phyloP scores from a whole-genome alignment of 1,284 basidiomycete genomes.

The Fomitopsis pinicola region DNA sequence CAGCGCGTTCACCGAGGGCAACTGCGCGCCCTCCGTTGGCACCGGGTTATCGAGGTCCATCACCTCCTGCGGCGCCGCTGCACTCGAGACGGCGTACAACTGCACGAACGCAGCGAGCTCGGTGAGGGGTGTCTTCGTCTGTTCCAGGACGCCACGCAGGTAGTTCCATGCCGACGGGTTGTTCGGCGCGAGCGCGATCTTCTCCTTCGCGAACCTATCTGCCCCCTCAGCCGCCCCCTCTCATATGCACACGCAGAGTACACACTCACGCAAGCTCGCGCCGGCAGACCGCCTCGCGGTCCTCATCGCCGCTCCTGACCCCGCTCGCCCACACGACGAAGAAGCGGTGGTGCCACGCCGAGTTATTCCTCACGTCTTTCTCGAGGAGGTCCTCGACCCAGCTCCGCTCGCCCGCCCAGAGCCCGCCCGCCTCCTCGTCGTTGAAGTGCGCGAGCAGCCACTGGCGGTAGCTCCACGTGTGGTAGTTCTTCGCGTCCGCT shows the following conservation, averaged over 20 bases:
- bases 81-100: constrained; percentile 48
- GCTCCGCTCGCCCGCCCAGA: constrained; percentile 78
- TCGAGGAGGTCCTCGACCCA: constrained; percentile 77
- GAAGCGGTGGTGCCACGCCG: constrained; percentile 97
- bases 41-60: constrained; percentile 73
- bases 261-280: constrained; percentile 72
- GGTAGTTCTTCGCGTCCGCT: constrained; percentile 89
- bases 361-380: constrained; percentile 90
- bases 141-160: constrained; percentile 71
- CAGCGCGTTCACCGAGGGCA: constrained; percentile 75
- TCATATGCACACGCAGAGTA: not conserved
- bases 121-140: constrained; percentile 54
- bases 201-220: constrained; percentile 59
- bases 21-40: constrained; percentile 61
- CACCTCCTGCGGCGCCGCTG: constrained; percentile 34
- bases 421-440: constrained; percentile 35
- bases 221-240: constrained; percentile 1
- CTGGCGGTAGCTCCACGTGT: constrained; percentile 94
- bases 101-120: constrained; percentile 55
- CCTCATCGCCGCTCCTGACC: constrained; percentile 51
- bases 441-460: constrained; percentile 86
- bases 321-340: constrained; percentile 83
- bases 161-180: constrained; percentile 96
- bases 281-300: constrained; percentile 50
- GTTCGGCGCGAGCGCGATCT: constrained; percentile 85